Percentiles rank a stretch among this genome's conserved stretches.
These are phyloP conservation scores for Penicillium goetzii DNA, from an alignment of 495 filamentous ascomycete species.

Conservation along the genomic window DNA sequence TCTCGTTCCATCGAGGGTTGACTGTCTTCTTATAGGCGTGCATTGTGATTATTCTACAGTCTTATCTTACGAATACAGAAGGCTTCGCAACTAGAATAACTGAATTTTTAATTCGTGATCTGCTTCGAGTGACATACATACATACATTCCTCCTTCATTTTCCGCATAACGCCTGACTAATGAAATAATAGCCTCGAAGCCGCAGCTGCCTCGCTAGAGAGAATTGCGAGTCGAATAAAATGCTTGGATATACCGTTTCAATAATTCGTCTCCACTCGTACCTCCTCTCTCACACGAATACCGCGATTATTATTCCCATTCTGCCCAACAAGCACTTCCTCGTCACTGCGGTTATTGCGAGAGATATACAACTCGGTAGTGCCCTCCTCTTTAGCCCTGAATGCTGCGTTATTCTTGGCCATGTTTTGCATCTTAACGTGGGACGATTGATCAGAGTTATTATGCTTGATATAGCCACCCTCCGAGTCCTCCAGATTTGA, in stretches of 20 bases:
- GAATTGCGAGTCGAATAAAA: too few species aligned
- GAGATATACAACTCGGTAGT: constrained; percentile 14
- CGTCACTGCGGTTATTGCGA: constrained; percentile 20
- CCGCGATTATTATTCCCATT: background rate
- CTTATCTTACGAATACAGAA: too few species aligned
- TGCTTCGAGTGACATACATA: too few species aligned
- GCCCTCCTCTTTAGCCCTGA: constrained; percentile 14
- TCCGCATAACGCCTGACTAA: background rate
- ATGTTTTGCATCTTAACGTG: constrained; percentile 20
- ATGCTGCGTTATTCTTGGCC: constrained; percentile 8
- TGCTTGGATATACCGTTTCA: background rate
- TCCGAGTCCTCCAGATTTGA: constrained; percentile 20
- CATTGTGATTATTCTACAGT: too few species aligned
- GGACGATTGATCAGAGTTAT: constrained; percentile 5
- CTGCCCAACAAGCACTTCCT: constrained; percentile 20
- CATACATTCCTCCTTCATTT: too few species aligned
- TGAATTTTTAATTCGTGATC: too few species aligned
- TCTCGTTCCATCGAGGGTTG: too few species aligned
- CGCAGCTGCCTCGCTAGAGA: background rate
- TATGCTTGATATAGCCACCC: constrained; percentile 14
- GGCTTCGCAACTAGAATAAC: too few species aligned
- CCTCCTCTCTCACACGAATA: background rate
- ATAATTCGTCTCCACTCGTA: background rate
- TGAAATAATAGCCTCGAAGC: background rate
- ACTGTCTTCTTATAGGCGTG: too few species aligned